Conservation (phyloP, 2,329 filamentous ascomycete genomes). For the Aspergillus pseudoterreus region DNA sequence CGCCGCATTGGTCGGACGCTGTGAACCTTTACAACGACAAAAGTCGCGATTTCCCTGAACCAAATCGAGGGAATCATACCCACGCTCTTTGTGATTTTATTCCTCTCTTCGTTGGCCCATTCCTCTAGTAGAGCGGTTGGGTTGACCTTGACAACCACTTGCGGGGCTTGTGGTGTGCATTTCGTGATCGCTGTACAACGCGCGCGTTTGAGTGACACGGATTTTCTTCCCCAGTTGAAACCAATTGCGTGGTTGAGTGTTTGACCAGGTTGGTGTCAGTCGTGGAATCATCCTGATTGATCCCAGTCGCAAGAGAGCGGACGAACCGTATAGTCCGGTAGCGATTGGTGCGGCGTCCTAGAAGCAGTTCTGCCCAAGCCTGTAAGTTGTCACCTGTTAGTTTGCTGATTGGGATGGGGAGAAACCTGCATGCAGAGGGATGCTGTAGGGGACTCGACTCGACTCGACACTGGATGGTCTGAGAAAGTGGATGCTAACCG, state of each 20-base stretch:
- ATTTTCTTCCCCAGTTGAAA: neutral
- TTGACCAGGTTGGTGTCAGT: neutral
- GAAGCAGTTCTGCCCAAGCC: neutral
- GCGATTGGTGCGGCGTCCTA: neutral
- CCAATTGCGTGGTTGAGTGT: neutral
- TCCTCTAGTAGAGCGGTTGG: constrained; percentile 19
- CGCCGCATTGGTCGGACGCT: constrained; percentile 34
- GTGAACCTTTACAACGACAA: constrained; percentile 21
- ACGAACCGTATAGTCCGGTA: constrained; percentile 2
- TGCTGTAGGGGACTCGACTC: neutral
- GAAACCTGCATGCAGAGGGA: neutral
- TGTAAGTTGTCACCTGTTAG: neutral
- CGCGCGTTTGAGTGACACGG: neutral
- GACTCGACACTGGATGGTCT: no score
- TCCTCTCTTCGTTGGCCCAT: constrained; percentile 4
- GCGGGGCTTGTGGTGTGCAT: constrained; percentile 27
- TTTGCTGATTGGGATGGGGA: neutral
- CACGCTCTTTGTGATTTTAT: no score
- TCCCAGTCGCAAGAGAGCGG: neutral
- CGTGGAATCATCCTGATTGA: no score
- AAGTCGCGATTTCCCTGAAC: neutral
- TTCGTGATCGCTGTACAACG: neutral
- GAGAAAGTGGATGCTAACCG: constrained; percentile 3
- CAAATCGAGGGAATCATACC: no score
- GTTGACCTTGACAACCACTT: constrained; percentile 24